These are phyloP conservation scores for Tricholoma terreum DNA, from an alignment of 768 basidiomycete species.

Conservation along the genomic window DNA sequence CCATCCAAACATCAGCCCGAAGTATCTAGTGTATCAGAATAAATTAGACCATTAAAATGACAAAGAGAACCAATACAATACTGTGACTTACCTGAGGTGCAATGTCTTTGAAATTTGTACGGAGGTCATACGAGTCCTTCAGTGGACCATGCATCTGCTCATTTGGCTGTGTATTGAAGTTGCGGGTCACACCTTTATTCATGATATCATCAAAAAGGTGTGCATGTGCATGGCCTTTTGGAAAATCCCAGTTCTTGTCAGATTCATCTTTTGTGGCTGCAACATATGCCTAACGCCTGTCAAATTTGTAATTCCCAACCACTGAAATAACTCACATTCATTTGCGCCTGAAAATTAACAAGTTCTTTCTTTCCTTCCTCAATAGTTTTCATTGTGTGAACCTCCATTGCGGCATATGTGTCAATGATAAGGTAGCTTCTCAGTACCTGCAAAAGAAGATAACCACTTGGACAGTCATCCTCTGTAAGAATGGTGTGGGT, in stretches of 20 bases:
- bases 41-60: no score
- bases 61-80: no score
- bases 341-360: slow-evolving; percentile 4
- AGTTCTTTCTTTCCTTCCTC: slow-evolving; percentile 11
- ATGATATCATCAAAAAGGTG: slow-evolving; percentile 29
- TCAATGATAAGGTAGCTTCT: slow-evolving; percentile 22
- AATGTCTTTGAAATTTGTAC: slow-evolving; percentile 32
- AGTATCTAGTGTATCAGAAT: no score
- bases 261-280: not conserved
- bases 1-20: not conserved
- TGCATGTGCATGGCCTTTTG: slow-evolving; percentile 29
- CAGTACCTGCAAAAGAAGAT: slow-evolving; percentile 20
- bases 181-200: slow-evolving; percentile 25
- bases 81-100: slow-evolving; percentile 29
- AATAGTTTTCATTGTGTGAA: slow-evolving; percentile 26
- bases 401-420: slow-evolving; percentile 20
- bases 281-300: slow-evolving; percentile 3
- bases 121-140: slow-evolving; percentile 22
- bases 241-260: slow-evolving; percentile 33
- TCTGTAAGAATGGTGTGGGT: slow-evolving; percentile 8
- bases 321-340: slow-evolving; percentile 20
- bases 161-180: slow-evolving; percentile 31
- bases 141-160: slow-evolving; percentile 32
- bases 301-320: no score
- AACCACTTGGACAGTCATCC: slow-evolving; percentile 10